Percentiles rank a stretch among this genome's conserved stretches.
These are phyloP conservation scores for Ophiosphaerella herpotricha DNA, from an alignment of 2,329 filamentous ascomycete genomes.

Conservation along the genomic window DNA sequence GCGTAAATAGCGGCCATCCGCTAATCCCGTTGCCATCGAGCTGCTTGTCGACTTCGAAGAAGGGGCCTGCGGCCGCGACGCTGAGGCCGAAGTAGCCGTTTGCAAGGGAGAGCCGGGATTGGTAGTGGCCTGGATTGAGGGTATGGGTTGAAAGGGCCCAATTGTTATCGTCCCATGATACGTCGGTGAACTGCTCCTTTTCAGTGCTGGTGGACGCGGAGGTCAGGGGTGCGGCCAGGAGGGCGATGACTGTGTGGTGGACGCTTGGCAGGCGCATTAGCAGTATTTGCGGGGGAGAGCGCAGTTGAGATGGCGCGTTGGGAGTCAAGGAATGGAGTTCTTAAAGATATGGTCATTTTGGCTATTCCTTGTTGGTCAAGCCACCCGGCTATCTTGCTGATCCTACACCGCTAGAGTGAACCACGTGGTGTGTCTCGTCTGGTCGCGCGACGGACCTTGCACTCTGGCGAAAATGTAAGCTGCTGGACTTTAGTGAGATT, in stretches of 20 bases:
- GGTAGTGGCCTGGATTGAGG: constrained; percentile 63
- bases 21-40: constrained; percentile 60
- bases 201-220: constrained; percentile 21
- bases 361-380: no score
- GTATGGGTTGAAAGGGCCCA: constrained; percentile 61
- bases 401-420: no score
- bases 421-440: no score
- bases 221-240: constrained; percentile 14
- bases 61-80: constrained; percentile 64
- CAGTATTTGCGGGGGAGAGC: no score
- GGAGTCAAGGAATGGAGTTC: no score
- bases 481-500: no score
- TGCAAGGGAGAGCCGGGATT: constrained; percentile 58
- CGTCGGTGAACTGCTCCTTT: constrained; percentile 42
- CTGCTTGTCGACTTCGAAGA: constrained; percentile 62
- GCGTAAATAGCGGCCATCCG: constrained; percentile 70
- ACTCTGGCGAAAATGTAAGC: no score
- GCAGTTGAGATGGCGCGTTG: no score
- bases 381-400: no score
- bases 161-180: constrained; percentile 63
- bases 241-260: constrained; percentile 10
- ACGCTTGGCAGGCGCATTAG: constrained; percentile 1
- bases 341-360: no score
- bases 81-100: constrained; percentile 70
- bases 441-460: no score